phyloP scores from a whole-genome alignment of 768 basidiomycete genomes.

The Psilocybe subaeruginosa region DNA sequence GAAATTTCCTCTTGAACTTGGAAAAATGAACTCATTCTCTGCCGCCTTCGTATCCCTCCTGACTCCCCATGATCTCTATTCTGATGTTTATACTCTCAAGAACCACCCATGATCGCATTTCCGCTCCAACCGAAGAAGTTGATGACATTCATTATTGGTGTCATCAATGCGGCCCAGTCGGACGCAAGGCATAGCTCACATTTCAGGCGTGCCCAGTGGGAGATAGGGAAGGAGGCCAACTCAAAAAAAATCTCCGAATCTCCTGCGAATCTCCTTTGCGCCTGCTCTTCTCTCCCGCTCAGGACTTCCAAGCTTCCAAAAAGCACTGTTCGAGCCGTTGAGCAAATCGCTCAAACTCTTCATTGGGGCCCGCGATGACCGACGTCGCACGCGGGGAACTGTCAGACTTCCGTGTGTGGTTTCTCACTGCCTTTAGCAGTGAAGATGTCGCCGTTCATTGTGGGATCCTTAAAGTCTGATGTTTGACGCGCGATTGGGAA shows the following conservation, averaged over 20 bases:
- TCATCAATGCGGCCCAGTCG: background rate
- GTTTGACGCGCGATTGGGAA: background rate
- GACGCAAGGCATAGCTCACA: background rate
- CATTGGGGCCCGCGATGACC: background rate
- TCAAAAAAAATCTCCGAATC: background rate
- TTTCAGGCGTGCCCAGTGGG: background rate
- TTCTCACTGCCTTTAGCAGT: background rate
- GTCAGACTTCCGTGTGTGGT: background rate
- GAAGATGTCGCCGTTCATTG: background rate
- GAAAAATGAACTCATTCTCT: background rate
- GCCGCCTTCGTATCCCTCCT: background rate
- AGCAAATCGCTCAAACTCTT: background rate
- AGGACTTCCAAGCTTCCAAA: background rate
- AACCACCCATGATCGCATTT: background rate
- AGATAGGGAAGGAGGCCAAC: background rate
- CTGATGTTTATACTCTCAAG: background rate
- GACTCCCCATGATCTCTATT: background rate
- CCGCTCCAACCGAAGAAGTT: background rate
- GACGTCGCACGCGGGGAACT: background rate
- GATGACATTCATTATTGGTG: background rate
- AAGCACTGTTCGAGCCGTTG: background rate
- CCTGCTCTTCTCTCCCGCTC: background rate
- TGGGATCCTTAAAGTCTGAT: background rate
- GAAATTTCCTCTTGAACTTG: too few species aligned
- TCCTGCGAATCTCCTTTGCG: background rate